phyloP scores from a whole-genome alignment of 306 rosid species.

The Cicer arietinum region DNA sequence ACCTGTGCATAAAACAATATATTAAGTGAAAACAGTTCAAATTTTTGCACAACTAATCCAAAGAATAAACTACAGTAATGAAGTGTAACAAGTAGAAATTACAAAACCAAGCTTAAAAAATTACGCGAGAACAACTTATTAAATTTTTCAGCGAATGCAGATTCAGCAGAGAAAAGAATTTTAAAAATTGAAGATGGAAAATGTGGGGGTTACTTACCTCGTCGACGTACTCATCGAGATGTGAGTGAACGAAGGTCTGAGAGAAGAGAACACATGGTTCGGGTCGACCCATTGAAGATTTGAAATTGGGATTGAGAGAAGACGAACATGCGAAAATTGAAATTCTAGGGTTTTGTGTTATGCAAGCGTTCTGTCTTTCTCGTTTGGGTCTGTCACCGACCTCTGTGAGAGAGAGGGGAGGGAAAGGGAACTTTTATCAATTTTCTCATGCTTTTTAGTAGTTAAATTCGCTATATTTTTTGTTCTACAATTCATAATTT shows the following conservation, averaged over 20 bases:
- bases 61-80: neutral
- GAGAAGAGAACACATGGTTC: conserved; percentile 89
- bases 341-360: conserved; percentile 43
- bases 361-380: neutral
- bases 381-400: conserved; percentile 37
- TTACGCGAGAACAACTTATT: neutral
- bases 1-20: conserved; percentile 64
- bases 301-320: conserved; percentile 30
- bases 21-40: conserved; percentile 25
- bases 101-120: neutral
- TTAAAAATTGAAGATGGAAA: neutral
- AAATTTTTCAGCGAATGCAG: neutral
- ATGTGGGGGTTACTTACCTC: conserved; percentile 60
- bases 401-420: conserved; percentile 17
- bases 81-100: conserved; percentile 16
- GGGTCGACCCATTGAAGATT: conserved; percentile 77
- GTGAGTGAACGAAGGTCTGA: conserved; percentile 88
- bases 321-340: conserved; percentile 40
- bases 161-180: neutral
- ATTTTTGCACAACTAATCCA: neutral
- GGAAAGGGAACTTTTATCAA: conserved; percentile 23
- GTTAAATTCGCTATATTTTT: too few relatives aligned
- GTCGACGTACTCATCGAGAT: conserved; percentile 96
- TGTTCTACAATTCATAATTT: too few relatives aligned
- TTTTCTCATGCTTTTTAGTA: too few relatives aligned